Conservation (phyloP, 164 flowering plant species). For the Houttuynia cordata region DNA sequence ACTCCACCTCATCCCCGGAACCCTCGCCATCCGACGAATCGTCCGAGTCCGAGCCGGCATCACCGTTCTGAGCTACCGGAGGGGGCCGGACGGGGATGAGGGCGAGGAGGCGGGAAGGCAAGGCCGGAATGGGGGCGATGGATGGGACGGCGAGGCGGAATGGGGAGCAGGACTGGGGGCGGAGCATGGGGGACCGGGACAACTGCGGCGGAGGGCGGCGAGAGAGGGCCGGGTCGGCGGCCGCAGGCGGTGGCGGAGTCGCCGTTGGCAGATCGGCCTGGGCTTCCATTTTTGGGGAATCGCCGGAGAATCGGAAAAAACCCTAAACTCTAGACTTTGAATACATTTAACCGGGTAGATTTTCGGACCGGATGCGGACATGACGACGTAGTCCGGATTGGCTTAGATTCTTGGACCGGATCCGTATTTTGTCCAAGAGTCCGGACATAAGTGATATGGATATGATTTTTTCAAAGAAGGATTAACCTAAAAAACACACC, state of each 20-base stretch:
- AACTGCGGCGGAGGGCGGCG: not conserved
- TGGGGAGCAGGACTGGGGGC: constrained; percentile 29
- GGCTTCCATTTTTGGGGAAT: too few species aligned
- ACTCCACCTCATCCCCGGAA: constrained; percentile 24
- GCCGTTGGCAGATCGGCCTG: too few species aligned
- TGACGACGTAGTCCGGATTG: too few species aligned
- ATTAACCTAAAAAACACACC: too few species aligned
- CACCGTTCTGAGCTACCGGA: constrained; percentile 31
- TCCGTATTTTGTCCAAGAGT: too few species aligned
- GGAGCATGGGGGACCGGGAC: not conserved
- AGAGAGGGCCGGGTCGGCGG: not conserved
- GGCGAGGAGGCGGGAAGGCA: constrained; percentile 24
- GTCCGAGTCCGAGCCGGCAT: constrained; percentile 44
- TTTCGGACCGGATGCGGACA: too few species aligned
- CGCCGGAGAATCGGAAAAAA: too few species aligned
- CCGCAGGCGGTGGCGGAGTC: not conserved
- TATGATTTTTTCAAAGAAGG: too few species aligned
- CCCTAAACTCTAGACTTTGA: too few species aligned
- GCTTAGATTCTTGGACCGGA: too few species aligned
- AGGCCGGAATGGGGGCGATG: constrained; percentile 9
- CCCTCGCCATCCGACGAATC: constrained; percentile 38
- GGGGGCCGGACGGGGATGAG: constrained; percentile 33
- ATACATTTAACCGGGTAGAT: too few species aligned
- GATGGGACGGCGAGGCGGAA: constrained; percentile 23
- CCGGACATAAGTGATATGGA: too few species aligned